Evolutionary conservation across 1,284 basidiomycete genomes (phyloP).

Genomic region (Ganoderma sp.): DNA sequence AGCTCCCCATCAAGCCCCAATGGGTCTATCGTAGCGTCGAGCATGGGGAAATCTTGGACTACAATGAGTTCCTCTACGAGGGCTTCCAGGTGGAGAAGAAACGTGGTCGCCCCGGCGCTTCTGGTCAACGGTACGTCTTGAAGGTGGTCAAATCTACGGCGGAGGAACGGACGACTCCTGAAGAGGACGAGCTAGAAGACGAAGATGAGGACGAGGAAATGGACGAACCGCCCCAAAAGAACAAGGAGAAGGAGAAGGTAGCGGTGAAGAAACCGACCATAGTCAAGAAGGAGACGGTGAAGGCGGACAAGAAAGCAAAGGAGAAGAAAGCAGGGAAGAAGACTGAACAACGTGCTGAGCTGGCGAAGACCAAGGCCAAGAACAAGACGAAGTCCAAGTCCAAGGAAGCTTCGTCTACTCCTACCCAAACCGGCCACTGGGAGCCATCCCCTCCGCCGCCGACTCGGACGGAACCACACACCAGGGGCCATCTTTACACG

Average conservation of each 20-base stretch:
- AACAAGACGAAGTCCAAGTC: conserved; percentile 3
- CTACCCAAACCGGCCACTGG: conserved; percentile 19
- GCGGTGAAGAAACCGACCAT: conserved; percentile 2
- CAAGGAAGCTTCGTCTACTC: not conserved
- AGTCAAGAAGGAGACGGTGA: conserved; percentile 10
- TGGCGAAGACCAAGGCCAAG: not conserved
- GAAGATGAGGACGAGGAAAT: conserved; percentile 15
- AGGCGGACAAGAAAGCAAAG: conserved; percentile 16
- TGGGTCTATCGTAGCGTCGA: conserved; percentile 64
- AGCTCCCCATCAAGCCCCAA: conserved; percentile 51
- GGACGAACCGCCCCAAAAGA: not conserved
- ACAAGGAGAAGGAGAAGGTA: conserved; percentile 2
- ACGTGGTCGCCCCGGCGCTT: conserved; percentile 28
- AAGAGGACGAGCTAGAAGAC: conserved; percentile 10
- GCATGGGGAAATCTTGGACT: conserved; percentile 51
- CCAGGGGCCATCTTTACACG: conserved; percentile 49
- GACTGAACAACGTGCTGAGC: not conserved
- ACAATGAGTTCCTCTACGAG: conserved; percentile 44
- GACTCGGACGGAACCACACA: conserved; percentile 35
- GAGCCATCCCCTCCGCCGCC: conserved; percentile 55
- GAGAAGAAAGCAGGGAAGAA: conserved; percentile 15
- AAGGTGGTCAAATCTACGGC: conserved; percentile 16
- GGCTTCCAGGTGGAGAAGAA: conserved; percentile 28
- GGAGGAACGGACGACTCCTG: not conserved
- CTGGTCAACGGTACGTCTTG: conserved; percentile 19